These are phyloP conservation scores for Phytophthora rubi DNA, from an alignment of 352 stramenopile genomes.

Conservation along the genomic window DNA sequence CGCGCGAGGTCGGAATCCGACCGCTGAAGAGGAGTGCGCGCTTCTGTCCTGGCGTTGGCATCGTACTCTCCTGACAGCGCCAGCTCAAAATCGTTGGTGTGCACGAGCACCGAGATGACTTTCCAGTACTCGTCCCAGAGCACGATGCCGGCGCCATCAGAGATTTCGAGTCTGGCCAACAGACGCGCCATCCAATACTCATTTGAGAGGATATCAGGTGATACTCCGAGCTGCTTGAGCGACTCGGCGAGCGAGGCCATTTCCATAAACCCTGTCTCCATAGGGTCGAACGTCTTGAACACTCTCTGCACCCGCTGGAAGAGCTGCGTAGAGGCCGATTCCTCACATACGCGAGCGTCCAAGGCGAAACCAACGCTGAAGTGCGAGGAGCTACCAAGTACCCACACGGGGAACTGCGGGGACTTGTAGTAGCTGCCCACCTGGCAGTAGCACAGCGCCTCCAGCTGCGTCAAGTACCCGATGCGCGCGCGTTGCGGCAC, in stretches of 20 bases:
- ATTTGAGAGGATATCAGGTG: conserved; percentile 51
- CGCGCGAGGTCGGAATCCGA: conserved; percentile 77
- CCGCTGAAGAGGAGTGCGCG: conserved; percentile 30
- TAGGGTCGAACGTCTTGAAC: conserved; percentile 89
- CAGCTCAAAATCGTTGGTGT: conserved; percentile 73
- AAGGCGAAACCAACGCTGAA: conserved; percentile 92
- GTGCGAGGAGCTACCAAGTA: conserved; percentile 90
- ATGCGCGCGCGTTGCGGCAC: conserved; percentile 57
- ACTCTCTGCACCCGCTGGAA: conserved; percentile 88
- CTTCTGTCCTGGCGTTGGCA: conserved; percentile 1
- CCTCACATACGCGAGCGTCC: conserved; percentile 55
- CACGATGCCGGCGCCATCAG: conserved; percentile 85
- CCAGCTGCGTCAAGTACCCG: conserved; percentile 91
- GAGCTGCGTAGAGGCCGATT: conserved; percentile 76
- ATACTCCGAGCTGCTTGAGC: conserved; percentile 72
- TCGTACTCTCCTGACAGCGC: conserved; percentile 62
- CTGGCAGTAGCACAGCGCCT: conserved; percentile 91
- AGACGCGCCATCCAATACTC: conserved; percentile 76
- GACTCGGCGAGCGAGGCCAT: conserved; percentile 64
- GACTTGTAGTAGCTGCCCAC: conserved; percentile 93
- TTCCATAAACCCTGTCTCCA: conserved; percentile 90
- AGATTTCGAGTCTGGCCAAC: conserved; percentile 61
- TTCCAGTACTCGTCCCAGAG: conserved; percentile 95
- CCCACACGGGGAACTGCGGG: conserved; percentile 88
- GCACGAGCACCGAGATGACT: conserved; percentile 74